Evolutionary conservation across 306 rosid species (phyloP), one percentile per base, ranked within the genome.

Genomic region (Cucurbita ficifolia): DNA sequence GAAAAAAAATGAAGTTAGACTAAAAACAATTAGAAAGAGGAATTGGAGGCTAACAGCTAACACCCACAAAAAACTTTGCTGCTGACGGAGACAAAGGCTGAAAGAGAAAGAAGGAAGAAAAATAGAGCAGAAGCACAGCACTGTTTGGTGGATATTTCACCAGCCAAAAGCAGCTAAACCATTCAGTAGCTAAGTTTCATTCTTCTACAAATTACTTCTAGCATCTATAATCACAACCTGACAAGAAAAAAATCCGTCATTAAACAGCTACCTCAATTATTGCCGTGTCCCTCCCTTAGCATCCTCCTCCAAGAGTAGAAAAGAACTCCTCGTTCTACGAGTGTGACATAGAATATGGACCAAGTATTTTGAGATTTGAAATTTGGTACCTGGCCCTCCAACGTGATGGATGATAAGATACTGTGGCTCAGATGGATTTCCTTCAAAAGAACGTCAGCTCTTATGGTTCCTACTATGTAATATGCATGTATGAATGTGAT

Each of bases 11-110:
- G 22, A 68, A 68, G 14, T 12, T 11, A 10, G 73, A 68, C 73
- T 29, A 65, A 65, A 64, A 51, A 10, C 19, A 42, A 6, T 43
- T 65, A 19, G 53, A 65, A 43, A 65, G 38, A 43, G 35, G 5
- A 43, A 46, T 24, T 68, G 19, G 73, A 68, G 73, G 48, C 55
- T 40, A 68, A 46, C 73, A 22, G 73, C 56, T 68, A 68, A 45
- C 73, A 67, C 19, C 53, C 73, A 67, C 55, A 61, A 45, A 24
- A 48, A 24, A 6, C 53, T 65, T 65, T 43, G 48, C 72, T 65
- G 53, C 53, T 43, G 72, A 65, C 2, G n/a, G 53, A 19, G 53
- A 43, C 72, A 10, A 40, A 17, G 52, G 70, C 33, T 18, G 70
- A 63, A 18, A 63, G 45, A 40, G 70, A 64, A 60, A 29, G 17